These are phyloP conservation scores for Boletus smithii DNA, from an alignment of 1,284 basidiomycete species.

Conservation along the genomic window DNA sequence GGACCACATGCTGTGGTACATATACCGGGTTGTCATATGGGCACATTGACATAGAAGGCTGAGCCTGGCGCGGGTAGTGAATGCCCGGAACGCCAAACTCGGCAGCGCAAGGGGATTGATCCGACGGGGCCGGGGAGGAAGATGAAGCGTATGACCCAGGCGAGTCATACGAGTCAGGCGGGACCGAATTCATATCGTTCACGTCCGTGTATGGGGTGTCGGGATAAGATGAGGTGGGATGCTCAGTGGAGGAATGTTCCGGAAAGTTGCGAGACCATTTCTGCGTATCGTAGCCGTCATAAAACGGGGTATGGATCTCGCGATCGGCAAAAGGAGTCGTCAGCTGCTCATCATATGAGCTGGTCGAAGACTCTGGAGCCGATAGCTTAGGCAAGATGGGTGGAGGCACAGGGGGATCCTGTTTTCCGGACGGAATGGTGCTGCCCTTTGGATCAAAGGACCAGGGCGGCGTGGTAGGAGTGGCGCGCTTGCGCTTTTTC, in stretches of 20 bases:
- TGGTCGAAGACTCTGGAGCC: conserved; percentile 10
- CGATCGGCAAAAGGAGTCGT: conserved; percentile 5
- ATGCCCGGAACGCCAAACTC: conserved; percentile 9
- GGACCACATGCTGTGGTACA: conserved; percentile 4
- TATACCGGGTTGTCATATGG: conserved; percentile 10
- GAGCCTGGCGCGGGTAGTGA: conserved; percentile 4
- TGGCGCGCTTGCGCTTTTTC: conserved; percentile 26
- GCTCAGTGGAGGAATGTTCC: conserved; percentile 7
- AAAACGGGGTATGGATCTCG: conserved; percentile 5
- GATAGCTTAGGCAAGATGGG: conserved; percentile 8
- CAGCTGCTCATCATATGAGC: conserved; percentile 14
- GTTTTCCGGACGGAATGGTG: conserved; percentile 24
- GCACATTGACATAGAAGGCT: conserved; percentile 4
- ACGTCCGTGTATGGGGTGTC: conserved; percentile 16
- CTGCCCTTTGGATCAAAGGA: conserved; percentile 20
- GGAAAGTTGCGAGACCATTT: conserved; percentile 17
- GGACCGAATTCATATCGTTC: conserved; percentile 12
- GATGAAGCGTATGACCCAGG: conserved; percentile 21
- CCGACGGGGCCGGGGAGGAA: conserved; percentile 24
- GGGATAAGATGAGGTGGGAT: conserved; percentile 9
- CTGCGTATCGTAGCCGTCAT: conserved; percentile 14
- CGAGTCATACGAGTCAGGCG: conserved; percentile 22
- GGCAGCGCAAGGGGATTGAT: conserved; percentile 21
- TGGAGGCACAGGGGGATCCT: conserved; percentile 14
- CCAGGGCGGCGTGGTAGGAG: conserved; percentile 20